Evolutionary conservation across 768 basidiomycete genomes (phyloP).

Genomic region (Lactarius hengduanensis): DNA sequence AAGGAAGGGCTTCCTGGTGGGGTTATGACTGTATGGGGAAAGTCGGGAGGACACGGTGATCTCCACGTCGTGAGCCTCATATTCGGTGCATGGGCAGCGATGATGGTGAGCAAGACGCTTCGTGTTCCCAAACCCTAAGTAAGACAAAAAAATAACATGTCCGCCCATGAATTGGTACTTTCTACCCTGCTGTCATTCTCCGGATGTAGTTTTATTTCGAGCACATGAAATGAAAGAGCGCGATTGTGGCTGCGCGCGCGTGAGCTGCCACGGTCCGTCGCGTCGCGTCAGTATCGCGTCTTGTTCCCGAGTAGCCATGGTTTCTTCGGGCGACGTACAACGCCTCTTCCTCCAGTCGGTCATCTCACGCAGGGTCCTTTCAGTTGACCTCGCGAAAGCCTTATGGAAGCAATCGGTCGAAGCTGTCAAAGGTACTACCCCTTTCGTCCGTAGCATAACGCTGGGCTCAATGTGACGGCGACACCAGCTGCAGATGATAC

Average conservation of each 20-base stretch:
- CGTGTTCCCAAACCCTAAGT: conserved; percentile 73
- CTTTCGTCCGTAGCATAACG: not conserved
- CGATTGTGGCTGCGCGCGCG: conserved; percentile 1
- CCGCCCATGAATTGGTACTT: not conserved
- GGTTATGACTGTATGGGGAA: conserved; percentile 70
- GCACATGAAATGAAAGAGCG: not conserved
- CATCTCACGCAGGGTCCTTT: conserved; percentile 65
- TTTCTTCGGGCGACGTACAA: conserved; percentile 60
- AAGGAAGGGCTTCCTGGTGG: conserved; percentile 74
- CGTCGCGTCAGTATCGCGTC: conserved; percentile 28
- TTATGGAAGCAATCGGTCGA: conserved; percentile 69
- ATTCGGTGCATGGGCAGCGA: conserved; percentile 87
- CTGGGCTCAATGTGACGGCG: not conserved
- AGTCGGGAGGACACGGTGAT: conserved; percentile 73
- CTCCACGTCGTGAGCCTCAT: conserved; percentile 75
- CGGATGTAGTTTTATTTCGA: not conserved
- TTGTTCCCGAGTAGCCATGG: conserved; percentile 36
- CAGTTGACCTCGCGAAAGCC: conserved; percentile 59
- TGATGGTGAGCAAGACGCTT: conserved; percentile 98
- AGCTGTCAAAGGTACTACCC: conserved; percentile 59
- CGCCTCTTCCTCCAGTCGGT: conserved; percentile 79
- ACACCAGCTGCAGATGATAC: conserved; percentile 51
- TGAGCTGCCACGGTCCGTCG: conserved; percentile 27
- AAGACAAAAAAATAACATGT: not conserved
- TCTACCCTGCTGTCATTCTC: not conserved